Conservation (phyloP, 2,329 filamentous ascomycete species). For the Pseudogymnoascus sp. region DNA sequence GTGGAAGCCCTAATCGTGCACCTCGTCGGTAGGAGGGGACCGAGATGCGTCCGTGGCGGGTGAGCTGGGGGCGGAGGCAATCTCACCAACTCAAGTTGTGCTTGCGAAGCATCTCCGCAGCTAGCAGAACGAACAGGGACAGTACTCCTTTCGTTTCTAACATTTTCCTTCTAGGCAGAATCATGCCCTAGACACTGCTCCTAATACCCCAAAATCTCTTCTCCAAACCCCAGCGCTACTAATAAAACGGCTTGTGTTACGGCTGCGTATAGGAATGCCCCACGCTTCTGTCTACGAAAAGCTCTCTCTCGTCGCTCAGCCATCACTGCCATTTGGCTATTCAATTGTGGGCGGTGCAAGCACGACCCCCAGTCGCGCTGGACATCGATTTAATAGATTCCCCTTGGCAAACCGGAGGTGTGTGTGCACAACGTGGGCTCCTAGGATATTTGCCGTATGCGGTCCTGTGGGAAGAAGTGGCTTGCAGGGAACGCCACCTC, state of each 20-base stretch:
- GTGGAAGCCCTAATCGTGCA: slow-evolving; percentile 4
- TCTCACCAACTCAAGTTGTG: background rate
- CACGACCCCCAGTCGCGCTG: background rate
- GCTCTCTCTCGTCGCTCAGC: background rate
- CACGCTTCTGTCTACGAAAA: background rate
- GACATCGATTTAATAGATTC: background rate
- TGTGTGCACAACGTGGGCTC: background rate
- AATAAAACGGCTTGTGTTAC: background rate
- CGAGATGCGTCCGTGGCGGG: background rate
- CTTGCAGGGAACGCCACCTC: background rate
- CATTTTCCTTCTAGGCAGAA: too few relatives aligned
- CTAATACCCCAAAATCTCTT: background rate
- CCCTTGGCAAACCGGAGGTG: background rate
- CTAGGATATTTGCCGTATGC: background rate
- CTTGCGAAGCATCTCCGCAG: background rate
- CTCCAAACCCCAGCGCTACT: background rate
- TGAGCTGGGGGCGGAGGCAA: background rate
- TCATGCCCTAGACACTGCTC: background rate
- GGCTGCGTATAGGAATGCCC: background rate
- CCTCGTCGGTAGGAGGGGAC: background rate
- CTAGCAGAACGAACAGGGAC: background rate
- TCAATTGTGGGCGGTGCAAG: background rate
- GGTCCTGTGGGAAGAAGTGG: background rate
- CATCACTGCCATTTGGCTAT: background rate
- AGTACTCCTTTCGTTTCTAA: background rate